Evolutionary conservation across 2,329 filamentous ascomycete species (phyloP), one percentile per base, ranked within the genome.

Genomic region (Trichophyton benhamiae): DNA sequence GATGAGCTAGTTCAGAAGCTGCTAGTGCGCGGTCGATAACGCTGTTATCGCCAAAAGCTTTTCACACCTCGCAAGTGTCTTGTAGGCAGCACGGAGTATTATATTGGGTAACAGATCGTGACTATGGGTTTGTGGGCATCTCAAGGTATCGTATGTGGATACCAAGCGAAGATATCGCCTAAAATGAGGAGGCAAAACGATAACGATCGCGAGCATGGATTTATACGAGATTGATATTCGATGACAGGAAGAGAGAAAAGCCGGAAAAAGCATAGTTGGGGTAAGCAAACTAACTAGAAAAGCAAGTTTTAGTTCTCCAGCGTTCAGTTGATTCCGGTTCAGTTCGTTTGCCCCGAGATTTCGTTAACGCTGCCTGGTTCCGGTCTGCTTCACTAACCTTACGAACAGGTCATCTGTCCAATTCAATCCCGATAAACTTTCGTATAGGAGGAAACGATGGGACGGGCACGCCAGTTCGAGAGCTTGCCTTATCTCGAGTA

Each of bases 391-490:
- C 11, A 38, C 8, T 13, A 11, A 38, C 8, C 33, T 9, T 15
- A 33, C 48, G 48, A 53, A 53, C 48, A 53, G 48, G 48, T 53
- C 48, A 53, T 53, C 48, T 53, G 48, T 53, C 48, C 13, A 22
- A 33, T n/a, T 1, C 22, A 17, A 48, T 48, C 4, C 20, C 20
- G 25, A 27, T 53, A 53, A 53, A 9, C 22, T 53, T 53, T 53
- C 48, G 48, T 53, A 38, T 38, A 38, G 9, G 33, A 38, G 11
- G 33, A 38, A 38, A 53, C 27, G 27, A 30, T 53, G 48, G 22
- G 48, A n/a, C 48, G 27, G 48, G 22, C 22, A 27, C 13, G 20
- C 25, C 4, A 53, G 15, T 15, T 33, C 25, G 13, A 30, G 22
- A 15, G 13, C 48, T 38, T 38, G 33, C 33, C 11, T 13, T 13